Conservation (phyloP, 2,329 filamentous ascomycete species). For the Periconia macrospinosa region DNA sequence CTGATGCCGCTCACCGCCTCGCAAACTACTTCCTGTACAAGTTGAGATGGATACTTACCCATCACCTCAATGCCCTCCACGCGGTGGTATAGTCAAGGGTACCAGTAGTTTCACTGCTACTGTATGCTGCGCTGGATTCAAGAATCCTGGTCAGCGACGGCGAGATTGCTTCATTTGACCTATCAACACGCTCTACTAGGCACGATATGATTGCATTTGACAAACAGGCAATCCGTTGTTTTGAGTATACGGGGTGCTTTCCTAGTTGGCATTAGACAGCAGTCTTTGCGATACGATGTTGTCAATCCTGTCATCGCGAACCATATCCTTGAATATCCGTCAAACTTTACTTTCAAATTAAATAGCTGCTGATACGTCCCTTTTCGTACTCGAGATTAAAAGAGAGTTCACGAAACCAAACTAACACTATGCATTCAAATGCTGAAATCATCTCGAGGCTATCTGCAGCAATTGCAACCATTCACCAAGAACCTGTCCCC, state of each 20-base stretch:
- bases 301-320: too few relatives aligned
- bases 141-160: not conserved
- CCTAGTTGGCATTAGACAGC: too few relatives aligned
- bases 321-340: not conserved
- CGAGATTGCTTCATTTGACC: not conserved
- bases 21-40: not conserved
- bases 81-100: not conserved
- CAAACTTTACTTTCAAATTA: not conserved
- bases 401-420: not conserved
- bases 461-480: slow-evolving; percentile 23
- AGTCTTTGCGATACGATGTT: not conserved
- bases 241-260: too few relatives aligned
- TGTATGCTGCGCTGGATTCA: not conserved
- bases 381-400: not conserved
- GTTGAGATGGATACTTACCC: not conserved
- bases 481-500: slow-evolving; percentile 21
- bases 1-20: not conserved
- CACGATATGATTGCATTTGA: not conserved
- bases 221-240: not conserved
- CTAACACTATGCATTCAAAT: slow-evolving; percentile 11
- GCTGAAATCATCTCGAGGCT: slow-evolving; percentile 20
- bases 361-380: not conserved
- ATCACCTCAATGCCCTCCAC: not conserved
- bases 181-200: too few relatives aligned
- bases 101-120: not conserved